These are phyloP conservation scores for Spergularia bocconei DNA, from an alignment of 148 eudicot genomes.

Conservation along the genomic window DNA sequence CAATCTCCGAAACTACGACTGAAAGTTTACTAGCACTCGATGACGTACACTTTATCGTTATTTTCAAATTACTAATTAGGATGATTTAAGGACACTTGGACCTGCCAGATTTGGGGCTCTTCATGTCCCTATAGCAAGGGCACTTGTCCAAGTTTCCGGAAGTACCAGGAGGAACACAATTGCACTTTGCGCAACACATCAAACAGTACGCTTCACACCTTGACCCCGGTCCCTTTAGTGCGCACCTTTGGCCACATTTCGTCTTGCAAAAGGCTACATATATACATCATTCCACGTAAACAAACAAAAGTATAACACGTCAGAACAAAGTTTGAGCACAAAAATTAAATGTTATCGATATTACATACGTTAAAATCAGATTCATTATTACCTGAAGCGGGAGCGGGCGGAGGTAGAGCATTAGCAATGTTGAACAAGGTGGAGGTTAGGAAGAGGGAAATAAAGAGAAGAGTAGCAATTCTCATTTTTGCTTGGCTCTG, in stretches of 20 bases:
- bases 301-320: no score
- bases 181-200: slow-evolving; percentile 28
- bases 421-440: neutral
- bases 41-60: neutral
- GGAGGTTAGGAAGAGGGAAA: slow-evolving; percentile 20
- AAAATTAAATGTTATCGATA: no score
- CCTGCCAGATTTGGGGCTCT: slow-evolving; percentile 24
- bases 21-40: neutral
- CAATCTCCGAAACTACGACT: neutral
- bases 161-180: slow-evolving; percentile 29
- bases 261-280: slow-evolving; percentile 14
- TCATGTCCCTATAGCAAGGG: slow-evolving; percentile 29
- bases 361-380: no score
- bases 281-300: neutral
- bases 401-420: slow-evolving; percentile 21
- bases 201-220: slow-evolving; percentile 28
- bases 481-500: slow-evolving; percentile 11
- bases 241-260: slow-evolving; percentile 22
- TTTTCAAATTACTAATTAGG: neutral
- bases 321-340: no score
- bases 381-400: slow-evolving; percentile 20
- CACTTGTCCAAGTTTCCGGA: slow-evolving; percentile 22
- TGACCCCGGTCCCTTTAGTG: slow-evolving; percentile 18
- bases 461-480: neutral
- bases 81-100: slow-evolving; percentile 25